phyloP scores from a whole-genome alignment of 768 basidiomycete genomes.

The Kwoniella dendrophila region DNA sequence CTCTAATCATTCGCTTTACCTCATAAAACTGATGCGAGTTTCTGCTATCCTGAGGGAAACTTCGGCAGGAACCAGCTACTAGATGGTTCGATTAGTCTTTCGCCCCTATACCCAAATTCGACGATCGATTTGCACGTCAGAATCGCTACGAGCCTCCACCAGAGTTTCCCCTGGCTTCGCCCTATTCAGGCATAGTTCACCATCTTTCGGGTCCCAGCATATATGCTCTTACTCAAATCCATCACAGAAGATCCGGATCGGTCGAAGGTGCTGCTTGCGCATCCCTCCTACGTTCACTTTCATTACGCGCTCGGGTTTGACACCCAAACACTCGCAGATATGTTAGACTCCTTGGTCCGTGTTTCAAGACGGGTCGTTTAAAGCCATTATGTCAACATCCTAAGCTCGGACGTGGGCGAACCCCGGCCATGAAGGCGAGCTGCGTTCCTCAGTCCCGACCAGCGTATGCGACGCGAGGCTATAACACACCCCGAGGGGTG shows the following conservation, averaged over 20 bases:
- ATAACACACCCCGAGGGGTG: conserved; percentile 68
- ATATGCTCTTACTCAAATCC: conserved; percentile 78
- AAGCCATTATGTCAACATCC: conserved; percentile 78
- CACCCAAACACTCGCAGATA: conserved; percentile 77
- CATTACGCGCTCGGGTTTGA: conserved; percentile 70
- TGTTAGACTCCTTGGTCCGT: conserved; percentile 86
- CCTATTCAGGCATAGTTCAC: conserved; percentile 88
- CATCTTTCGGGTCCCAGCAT: conserved; percentile 88
- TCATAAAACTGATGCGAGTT: conserved; percentile 65
- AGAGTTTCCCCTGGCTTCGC: conserved; percentile 95
- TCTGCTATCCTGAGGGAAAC: conserved; percentile 78
- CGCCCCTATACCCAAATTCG: conserved; percentile 93
- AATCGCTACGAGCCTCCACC: conserved; percentile 94
- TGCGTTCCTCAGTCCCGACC: conserved; percentile 68
- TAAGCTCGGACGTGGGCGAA: conserved; percentile 65
- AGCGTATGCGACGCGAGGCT: conserved; percentile 63
- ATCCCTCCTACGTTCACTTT: conserved; percentile 68
- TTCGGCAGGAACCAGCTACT: conserved; percentile 91
- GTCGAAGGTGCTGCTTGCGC: conserved; percentile 73
- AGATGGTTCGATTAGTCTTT: conserved; percentile 93
- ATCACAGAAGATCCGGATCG: conserved; percentile 72
- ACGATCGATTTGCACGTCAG: conserved; percentile 96
- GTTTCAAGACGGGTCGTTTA: conserved; percentile 81
- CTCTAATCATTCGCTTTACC: conserved; percentile 79
- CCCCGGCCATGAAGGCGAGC: conserved; percentile 63